Conservation (phyloP, 176 grass and related monocot genomes). For the Zoysia japonica region DNA sequence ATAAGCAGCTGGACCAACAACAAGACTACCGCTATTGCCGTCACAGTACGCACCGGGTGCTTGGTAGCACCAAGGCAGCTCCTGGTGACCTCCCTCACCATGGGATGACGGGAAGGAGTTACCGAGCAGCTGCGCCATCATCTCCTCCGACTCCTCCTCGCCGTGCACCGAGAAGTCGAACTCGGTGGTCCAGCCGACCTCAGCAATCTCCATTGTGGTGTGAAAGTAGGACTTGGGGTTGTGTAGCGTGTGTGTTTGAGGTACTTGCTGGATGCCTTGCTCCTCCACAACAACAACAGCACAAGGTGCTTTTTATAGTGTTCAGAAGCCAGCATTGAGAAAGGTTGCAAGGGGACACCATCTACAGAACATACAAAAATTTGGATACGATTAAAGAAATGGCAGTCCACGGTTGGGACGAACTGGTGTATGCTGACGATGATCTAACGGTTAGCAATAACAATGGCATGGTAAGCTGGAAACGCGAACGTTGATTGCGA, state of each 20-base stretch:
- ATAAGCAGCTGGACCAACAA: slow-evolving; percentile 32
- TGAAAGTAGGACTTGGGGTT: slow-evolving; percentile 23
- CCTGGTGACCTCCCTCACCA: slow-evolving; percentile 31
- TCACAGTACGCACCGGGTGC: slow-evolving; percentile 37
- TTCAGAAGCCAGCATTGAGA: slow-evolving; percentile 31
- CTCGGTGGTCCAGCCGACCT: slow-evolving; percentile 51
- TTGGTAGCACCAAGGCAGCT: slow-evolving; percentile 54
- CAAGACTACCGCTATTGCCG: slow-evolving; percentile 28
- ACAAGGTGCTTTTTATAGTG: slow-evolving; percentile 62
- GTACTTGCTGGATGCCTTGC: slow-evolving; percentile 39
- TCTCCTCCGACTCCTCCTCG: slow-evolving; percentile 65
- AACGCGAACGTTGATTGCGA: slow-evolving; percentile 23
- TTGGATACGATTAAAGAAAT: slow-evolving; percentile 41
- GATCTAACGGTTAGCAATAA: slow-evolving; percentile 23
- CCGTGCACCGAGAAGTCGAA: slow-evolving; percentile 35
- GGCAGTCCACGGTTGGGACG: slow-evolving; percentile 42
- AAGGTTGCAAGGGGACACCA: slow-evolving; percentile 12
- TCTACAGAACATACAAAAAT: slow-evolving; percentile 35
- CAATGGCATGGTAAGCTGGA: slow-evolving; percentile 14
- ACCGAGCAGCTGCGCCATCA: slow-evolving; percentile 55
- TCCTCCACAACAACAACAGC: no score
- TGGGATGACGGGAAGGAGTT: slow-evolving; percentile 32
- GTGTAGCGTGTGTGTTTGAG: slow-evolving; percentile 35
- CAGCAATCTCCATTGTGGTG: slow-evolving; percentile 61
- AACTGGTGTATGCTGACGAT: slow-evolving; percentile 23